phyloP scores from a whole-genome alignment of 495 filamentous ascomycete species.

The Daldinia grandis region DNA sequence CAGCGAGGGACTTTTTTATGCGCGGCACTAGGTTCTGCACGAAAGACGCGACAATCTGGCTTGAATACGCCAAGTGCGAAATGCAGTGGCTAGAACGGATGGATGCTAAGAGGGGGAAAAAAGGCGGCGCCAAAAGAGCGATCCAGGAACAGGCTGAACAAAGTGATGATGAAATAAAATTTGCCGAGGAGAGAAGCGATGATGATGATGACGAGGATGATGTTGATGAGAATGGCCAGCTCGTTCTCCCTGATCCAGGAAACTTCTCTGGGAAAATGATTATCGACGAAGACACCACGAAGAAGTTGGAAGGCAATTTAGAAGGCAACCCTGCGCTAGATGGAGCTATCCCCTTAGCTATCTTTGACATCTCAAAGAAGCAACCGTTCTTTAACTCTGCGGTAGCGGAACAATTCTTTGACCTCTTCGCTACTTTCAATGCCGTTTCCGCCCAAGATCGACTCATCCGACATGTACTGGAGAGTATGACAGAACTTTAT shows the following conservation, averaged over 20 bases:
- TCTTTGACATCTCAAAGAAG: slow-evolving; percentile 88
- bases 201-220: slow-evolving; percentile 49
- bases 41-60: slow-evolving; percentile 73
- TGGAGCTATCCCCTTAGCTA: slow-evolving; percentile 89
- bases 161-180: slow-evolving; percentile 51
- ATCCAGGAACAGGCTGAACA: slow-evolving; percentile 55
- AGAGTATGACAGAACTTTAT: slow-evolving; percentile 65
- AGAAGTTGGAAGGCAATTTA: slow-evolving; percentile 74
- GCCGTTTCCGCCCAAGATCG: slow-evolving; percentile 68
- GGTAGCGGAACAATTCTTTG: slow-evolving; percentile 79
- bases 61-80: slow-evolving; percentile 91
- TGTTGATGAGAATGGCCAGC: slow-evolving; percentile 38
- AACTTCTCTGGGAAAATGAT: slow-evolving; percentile 43
- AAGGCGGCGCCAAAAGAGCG: slow-evolving; percentile 55
- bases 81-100: slow-evolving; percentile 89
- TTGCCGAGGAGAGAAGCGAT: slow-evolving; percentile 51
- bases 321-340: slow-evolving; percentile 81
- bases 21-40: slow-evolving; percentile 90
- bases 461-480: slow-evolving; percentile 80
- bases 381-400: slow-evolving; percentile 70
- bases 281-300: slow-evolving; percentile 66
- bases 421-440: slow-evolving; percentile 75
- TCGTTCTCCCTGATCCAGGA: slow-evolving; percentile 55
- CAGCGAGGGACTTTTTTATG: slow-evolving; percentile 81
- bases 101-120: slow-evolving; percentile 73